Conservation (phyloP, 2,329 filamentous ascomycete species). For the Penicillium vulpinum region DNA sequence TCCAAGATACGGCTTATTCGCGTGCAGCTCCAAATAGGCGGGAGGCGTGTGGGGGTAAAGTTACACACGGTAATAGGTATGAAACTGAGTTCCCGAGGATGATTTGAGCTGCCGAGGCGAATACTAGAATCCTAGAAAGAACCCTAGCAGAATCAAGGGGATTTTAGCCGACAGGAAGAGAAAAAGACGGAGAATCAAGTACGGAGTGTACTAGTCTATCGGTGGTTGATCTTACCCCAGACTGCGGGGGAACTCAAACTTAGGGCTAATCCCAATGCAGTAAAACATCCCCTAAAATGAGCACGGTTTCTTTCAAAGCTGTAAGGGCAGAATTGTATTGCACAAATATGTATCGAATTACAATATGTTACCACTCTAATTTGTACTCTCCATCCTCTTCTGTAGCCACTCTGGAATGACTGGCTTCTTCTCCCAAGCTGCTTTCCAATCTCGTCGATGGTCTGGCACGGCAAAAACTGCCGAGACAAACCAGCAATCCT, state of each 20-base stretch:
- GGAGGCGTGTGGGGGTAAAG: constrained; percentile 1
- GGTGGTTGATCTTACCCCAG: constrained; percentile 5
- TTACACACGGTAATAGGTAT: not conserved
- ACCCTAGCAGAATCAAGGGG: no score
- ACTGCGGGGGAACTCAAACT: constrained; percentile 3
- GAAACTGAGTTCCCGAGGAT: not conserved
- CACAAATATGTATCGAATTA: not conserved
- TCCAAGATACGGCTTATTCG: not conserved
- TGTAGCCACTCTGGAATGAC: constrained; percentile 61
- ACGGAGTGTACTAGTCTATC: no score
- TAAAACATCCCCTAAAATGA: no score
- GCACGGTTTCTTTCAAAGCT: no score
- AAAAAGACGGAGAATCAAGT: no score
- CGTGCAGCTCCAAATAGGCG: not conserved
- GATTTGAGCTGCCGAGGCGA: no score
- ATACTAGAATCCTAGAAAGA: no score
- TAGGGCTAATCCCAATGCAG: not conserved
- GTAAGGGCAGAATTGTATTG: no score
- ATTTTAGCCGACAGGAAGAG: not conserved
- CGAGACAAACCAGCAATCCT: constrained; percentile 66
- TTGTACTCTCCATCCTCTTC: constrained; percentile 47
- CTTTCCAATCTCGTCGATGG: constrained; percentile 52
- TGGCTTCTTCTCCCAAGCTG: constrained; percentile 62
- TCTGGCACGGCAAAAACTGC: constrained; percentile 70
- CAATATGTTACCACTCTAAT: not conserved